Evolutionary conservation across 176 grass and related monocot genomes (phyloP).

Genomic region (Oryza brachyantha): DNA sequence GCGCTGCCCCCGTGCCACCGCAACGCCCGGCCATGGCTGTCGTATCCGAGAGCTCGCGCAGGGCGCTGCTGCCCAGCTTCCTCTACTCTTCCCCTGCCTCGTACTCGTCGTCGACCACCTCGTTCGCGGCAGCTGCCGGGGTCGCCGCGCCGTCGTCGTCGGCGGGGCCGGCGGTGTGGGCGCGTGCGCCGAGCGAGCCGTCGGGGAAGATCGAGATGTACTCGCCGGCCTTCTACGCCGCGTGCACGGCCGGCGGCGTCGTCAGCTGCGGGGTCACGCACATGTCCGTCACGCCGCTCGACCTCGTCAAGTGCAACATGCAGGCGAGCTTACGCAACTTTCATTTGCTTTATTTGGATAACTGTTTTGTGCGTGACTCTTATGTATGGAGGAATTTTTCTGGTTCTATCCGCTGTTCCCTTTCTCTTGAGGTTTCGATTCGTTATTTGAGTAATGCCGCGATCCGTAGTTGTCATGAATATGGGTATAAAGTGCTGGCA

Average conservation of each 20-base stretch:
- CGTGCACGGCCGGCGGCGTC: conserved; percentile 72
- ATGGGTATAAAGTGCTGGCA: neutral
- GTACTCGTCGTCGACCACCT: neutral
- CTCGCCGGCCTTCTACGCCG: conserved; percentile 79
- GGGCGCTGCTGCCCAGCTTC: conserved; percentile 48
- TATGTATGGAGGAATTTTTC: neutral
- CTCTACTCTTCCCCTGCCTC: conserved; percentile 34
- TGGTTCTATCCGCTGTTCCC: neutral
- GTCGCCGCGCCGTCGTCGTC: neutral
- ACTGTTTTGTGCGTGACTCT: neutral
- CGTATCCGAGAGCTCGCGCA: conserved; percentile 42
- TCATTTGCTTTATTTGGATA: neutral
- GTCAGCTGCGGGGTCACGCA: conserved; percentile 86
- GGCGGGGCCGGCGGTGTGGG: conserved; percentile 14
- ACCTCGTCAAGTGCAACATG: conserved; percentile 97
- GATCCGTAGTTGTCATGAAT: neutral
- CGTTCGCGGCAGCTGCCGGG: neutral
- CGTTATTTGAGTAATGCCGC: neutral
- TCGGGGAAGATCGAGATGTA: conserved; percentile 57
- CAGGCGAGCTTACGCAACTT: conserved; percentile 41
- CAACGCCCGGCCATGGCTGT: conserved; percentile 30
- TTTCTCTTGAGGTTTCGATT: neutral
- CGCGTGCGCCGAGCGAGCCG: conserved; percentile 38
- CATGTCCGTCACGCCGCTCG: conserved; percentile 86
- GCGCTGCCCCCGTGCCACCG: neutral